Evolutionary conservation across 495 filamentous ascomycete species (phyloP).

Genomic region (Xylaria scruposa): DNA sequence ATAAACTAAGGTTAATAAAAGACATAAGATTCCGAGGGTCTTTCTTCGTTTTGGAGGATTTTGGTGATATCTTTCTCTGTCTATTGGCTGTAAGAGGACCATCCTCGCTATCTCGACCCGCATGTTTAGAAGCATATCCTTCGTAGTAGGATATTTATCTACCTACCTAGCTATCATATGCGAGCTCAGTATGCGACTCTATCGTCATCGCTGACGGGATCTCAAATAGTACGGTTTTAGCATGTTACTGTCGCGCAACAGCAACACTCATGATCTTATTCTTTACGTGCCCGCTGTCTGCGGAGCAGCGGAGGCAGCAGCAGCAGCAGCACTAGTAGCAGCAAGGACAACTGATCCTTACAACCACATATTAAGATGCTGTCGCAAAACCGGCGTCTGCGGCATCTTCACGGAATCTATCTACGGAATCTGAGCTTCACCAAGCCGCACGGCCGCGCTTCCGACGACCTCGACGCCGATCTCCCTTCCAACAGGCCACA

Average conservation of each 20-base stretch:
- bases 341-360: neutral
- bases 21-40: too few species aligned
- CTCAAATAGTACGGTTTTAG: neutral
- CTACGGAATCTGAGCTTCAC: conserved; percentile 81
- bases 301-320: conserved; percentile 36
- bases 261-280: conserved; percentile 50
- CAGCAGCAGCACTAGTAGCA: neutral
- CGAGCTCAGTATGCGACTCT: neutral
- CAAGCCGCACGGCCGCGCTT: conserved; percentile 71
- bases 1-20: too few species aligned
- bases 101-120: neutral
- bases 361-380: conserved; percentile 42
- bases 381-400: conserved; percentile 82
- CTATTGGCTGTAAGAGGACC: too few species aligned
- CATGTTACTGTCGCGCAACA: conserved; percentile 10
- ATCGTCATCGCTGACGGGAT: conserved; percentile 12
- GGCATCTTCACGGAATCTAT: conserved; percentile 86
- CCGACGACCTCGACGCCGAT: conserved; percentile 85
- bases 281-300: conserved; percentile 49
- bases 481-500: conserved; percentile 73
- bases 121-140: neutral
- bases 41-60: neutral
- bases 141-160: neutral
- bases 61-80: neutral
- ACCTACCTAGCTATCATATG: neutral